These are phyloP conservation scores for Erodium maritimum DNA, from an alignment of 345 rosid species.

Conservation along the genomic window DNA sequence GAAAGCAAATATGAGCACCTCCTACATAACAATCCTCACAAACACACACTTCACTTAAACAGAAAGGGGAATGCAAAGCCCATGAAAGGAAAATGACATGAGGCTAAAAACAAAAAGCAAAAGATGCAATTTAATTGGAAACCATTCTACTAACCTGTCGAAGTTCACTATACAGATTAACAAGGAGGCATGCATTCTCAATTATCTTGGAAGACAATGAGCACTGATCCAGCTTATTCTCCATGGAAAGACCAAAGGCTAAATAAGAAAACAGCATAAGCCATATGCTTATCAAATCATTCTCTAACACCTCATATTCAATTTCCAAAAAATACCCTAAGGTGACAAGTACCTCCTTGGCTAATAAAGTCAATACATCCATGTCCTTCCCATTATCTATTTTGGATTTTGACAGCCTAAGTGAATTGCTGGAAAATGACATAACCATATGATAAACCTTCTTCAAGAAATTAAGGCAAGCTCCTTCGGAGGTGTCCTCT, in stretches of 20 bases:
- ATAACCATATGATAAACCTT: constrained; percentile 36
- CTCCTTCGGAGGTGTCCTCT: constrained; percentile 73
- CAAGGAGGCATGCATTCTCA: constrained; percentile 56
- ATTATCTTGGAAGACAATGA: constrained; percentile 31
- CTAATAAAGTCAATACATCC: constrained; percentile 31
- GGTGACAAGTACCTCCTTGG: constrained; percentile 51
- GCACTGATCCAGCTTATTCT: constrained; percentile 21
- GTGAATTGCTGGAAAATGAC: constrained; percentile 37
- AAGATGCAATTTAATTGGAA: not conserved
- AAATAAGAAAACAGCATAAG: constrained; percentile 43
- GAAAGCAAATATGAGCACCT: too few species aligned
- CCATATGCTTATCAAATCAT: constrained; percentile 62
- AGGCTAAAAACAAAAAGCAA: not conserved
- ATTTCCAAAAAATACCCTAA: constrained; percentile 53
- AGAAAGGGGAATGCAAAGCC: not conserved
- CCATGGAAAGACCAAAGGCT: constrained; percentile 28
- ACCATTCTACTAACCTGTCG: constrained; percentile 63
- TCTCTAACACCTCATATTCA: constrained; percentile 64
- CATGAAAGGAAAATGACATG: not conserved
- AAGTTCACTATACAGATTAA: constrained; percentile 68
- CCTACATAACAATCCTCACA: not conserved
- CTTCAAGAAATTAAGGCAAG: constrained; percentile 58
- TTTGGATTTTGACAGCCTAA: constrained; percentile 18
- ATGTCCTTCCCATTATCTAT: constrained; percentile 16
- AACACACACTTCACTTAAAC: too few species aligned